These are phyloP conservation scores for Beauveria medogensis DNA, from an alignment of 2,329 filamentous ascomycete genomes.

Conservation along the genomic window DNA sequence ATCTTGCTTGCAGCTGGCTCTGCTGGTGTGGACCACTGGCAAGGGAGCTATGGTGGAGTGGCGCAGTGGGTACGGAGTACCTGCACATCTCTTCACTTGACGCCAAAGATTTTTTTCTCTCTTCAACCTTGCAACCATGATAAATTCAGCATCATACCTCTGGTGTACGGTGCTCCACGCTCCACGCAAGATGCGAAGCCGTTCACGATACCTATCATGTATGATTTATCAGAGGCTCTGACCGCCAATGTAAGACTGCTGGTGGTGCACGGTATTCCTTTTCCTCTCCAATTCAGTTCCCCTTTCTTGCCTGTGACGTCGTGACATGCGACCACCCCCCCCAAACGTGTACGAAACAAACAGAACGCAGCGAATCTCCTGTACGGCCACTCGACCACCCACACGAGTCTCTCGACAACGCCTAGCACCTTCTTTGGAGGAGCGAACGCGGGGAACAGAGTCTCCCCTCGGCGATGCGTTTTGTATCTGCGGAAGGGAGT, in stretches of 20 bases:
- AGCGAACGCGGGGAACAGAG: slow-evolving; percentile 16
- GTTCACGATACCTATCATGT: background rate
- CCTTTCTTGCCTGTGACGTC: background rate
- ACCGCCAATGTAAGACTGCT: background rate
- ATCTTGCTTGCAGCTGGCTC: background rate
- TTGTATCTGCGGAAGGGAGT: slow-evolving; percentile 27
- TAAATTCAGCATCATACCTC: background rate
- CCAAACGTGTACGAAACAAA: background rate
- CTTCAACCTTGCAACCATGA: background rate
- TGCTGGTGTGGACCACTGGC: background rate
- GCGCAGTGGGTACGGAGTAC: too few species aligned
- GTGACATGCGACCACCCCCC: background rate
- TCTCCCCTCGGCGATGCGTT: slow-evolving; percentile 28
- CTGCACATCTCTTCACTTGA: background rate
- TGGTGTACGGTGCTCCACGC: background rate
- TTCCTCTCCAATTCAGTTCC: background rate
- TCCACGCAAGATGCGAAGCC: background rate
- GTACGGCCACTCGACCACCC: slow-evolving; percentile 11
- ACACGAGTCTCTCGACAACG: slow-evolving; percentile 8
- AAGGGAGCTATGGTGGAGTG: slow-evolving; percentile 2
- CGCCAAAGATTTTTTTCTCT: background rate
- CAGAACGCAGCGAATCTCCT: slow-evolving; percentile 8
- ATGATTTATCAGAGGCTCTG: background rate
- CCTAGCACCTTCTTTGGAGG: background rate
- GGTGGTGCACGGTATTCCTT: background rate